Conservation (phyloP, 2,329 filamentous ascomycete species). For the Knufia fluminis region DNA sequence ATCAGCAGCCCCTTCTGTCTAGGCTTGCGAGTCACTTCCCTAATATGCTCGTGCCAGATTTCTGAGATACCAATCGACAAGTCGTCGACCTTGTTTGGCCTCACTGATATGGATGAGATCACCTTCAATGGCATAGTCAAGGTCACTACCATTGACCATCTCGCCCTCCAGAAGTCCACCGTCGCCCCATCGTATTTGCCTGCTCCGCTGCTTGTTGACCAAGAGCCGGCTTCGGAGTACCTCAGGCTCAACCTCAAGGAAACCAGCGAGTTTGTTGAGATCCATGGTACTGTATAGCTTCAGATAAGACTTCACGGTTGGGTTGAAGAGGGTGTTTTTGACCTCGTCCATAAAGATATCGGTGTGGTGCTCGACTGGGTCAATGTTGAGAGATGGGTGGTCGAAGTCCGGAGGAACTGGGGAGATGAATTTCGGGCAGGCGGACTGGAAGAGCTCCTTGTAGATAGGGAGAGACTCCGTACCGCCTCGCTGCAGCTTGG, state of each 20-base stretch:
- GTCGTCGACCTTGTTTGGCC: constrained; percentile 91
- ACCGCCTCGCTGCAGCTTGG: constrained; percentile 90
- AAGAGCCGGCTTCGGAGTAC: constrained; percentile 87
- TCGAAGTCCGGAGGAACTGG: constrained; percentile 96
- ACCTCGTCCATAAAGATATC: constrained; percentile 99
- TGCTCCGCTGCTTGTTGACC: constrained; percentile 97
- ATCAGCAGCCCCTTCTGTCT: neutral
- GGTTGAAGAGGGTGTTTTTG: constrained; percentile 96
- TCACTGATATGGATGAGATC: constrained; percentile 98
- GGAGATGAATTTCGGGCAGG: constrained; percentile 99
- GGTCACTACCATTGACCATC: constrained; percentile 81
- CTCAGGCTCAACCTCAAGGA: constrained; percentile 94
- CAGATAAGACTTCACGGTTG: constrained; percentile 95
- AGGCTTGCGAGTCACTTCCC: constrained; percentile 10
- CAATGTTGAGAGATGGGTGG: constrained; percentile 88
- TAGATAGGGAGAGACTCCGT: constrained; percentile 93
- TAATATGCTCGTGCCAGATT: constrained; percentile 95
- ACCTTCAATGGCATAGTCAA: constrained; percentile 94
- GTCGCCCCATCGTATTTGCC: constrained; percentile 90
- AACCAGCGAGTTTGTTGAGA: constrained; percentile 91
- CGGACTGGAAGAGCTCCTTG: constrained; percentile 92
- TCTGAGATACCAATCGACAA: constrained; percentile 98
- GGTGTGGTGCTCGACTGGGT: constrained; percentile 95
- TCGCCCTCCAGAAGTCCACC: constrained; percentile 87
- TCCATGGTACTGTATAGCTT: constrained; percentile 99